phyloP scores from a whole-genome alignment of 768 basidiomycete species.

The Mycena galopus region DNA sequence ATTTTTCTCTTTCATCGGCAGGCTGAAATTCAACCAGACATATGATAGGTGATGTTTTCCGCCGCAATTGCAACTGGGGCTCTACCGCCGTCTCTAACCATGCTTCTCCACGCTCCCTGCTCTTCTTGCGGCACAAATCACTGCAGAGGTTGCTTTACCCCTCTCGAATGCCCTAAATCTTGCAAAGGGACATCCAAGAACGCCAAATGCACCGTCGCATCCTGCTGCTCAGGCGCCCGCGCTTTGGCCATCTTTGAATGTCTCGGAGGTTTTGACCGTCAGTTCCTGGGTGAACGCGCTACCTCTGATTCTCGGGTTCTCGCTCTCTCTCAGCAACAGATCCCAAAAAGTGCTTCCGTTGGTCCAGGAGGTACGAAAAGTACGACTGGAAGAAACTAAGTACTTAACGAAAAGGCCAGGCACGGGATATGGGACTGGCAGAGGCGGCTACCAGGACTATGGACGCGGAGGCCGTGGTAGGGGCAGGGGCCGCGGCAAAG shows the following conservation, averaged over 20 bases:
- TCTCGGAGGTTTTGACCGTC: constrained; percentile 63
- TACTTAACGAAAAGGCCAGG: constrained; percentile 29
- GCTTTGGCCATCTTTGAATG: constrained; percentile 66
- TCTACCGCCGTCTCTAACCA: constrained; percentile 45
- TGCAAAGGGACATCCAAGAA: constrained; percentile 58
- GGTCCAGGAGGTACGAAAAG: constrained; percentile 56
- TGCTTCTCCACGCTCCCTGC: constrained; percentile 60
- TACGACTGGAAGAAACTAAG: background rate
- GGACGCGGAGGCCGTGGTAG: background rate
- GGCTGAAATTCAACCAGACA: background rate
- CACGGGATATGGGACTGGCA: constrained; percentile 60
- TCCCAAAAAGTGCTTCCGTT: constrained; percentile 44
- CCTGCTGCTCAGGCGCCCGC: constrained; percentile 62
- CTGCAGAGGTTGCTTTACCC: constrained; percentile 64
- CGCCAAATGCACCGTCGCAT: constrained; percentile 49
- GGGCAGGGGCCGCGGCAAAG: constrained; percentile 8
- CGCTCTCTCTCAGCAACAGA: constrained; percentile 45
- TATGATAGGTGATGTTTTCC: constrained; percentile 45
- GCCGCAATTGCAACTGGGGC: constrained; percentile 33
- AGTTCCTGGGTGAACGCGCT: constrained; percentile 56
- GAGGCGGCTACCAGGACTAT: background rate
- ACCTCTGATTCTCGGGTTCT: constrained; percentile 55
- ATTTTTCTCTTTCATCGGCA: constrained; percentile 8
- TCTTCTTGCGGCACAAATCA: constrained; percentile 57
- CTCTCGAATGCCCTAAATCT: constrained; percentile 50